Conservation (phyloP, 108 stramenopile genomes). For the Phaeodactylum tricornutum region DNA sequence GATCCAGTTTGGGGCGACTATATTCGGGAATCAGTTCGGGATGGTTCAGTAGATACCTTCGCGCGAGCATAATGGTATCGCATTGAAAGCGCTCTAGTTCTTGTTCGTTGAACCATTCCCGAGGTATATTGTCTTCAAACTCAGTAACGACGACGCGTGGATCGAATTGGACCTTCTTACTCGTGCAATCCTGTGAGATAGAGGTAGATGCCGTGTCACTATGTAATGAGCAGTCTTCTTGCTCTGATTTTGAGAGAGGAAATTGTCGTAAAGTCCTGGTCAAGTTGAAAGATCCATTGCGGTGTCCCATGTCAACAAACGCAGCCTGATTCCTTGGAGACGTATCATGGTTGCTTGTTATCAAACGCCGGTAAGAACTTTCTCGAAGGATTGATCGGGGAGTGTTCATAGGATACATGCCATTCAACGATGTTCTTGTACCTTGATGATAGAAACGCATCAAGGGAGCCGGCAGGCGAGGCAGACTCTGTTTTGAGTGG, state of each 20-base stretch:
- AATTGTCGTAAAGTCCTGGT: background rate
- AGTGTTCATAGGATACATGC: slow-evolving; percentile 27
- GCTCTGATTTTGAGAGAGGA: background rate
- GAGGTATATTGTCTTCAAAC: slow-evolving; percentile 19
- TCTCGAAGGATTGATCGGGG: slow-evolving; percentile 20
- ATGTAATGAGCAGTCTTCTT: background rate
- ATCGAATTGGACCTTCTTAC: slow-evolving; percentile 24
- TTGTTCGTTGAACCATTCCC: slow-evolving; percentile 46
- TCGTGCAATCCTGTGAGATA: background rate
- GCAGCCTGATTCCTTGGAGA: background rate
- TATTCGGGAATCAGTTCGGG: slow-evolving; percentile 31
- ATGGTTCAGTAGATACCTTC: slow-evolving; percentile 21
- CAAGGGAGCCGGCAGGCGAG: slow-evolving; percentile 21
- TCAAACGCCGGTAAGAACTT: slow-evolving; percentile 11
- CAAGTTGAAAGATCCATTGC: background rate
- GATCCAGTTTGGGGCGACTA: slow-evolving; percentile 15
- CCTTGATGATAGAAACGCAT: slow-evolving; percentile 15
- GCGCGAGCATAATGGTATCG: slow-evolving; percentile 42
- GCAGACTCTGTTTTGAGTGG: slow-evolving; percentile 7
- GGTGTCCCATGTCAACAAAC: background rate
- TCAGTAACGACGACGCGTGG: slow-evolving; percentile 32
- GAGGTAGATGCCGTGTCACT: background rate
- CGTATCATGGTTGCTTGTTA: background rate
- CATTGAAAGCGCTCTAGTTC: slow-evolving; percentile 47
- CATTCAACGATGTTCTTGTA: slow-evolving; percentile 2